Percentiles rank a stretch among this genome's conserved stretches.
phyloP scores from a whole-genome alignment of 202 grass and related monocot species.

The Musa balbisiana region DNA sequence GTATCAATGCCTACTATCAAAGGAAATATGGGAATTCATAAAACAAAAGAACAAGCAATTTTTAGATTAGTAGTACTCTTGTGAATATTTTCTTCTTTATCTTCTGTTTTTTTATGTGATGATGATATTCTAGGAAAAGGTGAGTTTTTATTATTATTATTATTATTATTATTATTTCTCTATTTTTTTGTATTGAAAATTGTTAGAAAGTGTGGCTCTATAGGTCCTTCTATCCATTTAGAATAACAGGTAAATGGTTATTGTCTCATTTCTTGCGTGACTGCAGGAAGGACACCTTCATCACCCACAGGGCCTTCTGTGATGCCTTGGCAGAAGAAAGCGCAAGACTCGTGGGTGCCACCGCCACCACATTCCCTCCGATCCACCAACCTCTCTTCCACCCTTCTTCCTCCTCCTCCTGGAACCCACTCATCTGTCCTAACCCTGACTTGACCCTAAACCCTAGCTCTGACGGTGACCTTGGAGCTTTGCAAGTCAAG shows the following conservation, averaged over 20 bases:
- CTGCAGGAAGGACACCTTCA: constrained; percentile 87
- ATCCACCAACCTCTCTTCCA: constrained; percentile 38
- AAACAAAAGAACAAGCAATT: too few species aligned
- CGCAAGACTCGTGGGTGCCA: constrained; percentile 48
- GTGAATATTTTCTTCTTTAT: too few species aligned
- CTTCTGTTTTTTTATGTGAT: too few species aligned
- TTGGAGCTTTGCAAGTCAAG: constrained; percentile 5
- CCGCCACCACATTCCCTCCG: constrained; percentile 16
- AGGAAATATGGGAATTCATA: too few species aligned
- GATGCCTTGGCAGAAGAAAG: constrained; percentile 98
- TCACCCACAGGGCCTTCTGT: constrained; percentile 95
- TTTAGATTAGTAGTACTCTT: too few species aligned
- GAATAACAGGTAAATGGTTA: background rate
- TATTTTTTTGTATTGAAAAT: background rate
- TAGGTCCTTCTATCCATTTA: background rate
- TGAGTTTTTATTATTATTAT: too few species aligned
- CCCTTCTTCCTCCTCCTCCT: constrained; percentile 29
- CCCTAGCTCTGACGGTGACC: constrained; percentile 32
- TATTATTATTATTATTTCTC: background rate
- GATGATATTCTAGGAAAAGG: too few species aligned
- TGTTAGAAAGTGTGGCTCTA: background rate
- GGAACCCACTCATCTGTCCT: constrained; percentile 13
- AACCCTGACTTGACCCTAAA: constrained; percentile 11
- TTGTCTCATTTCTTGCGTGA: background rate
- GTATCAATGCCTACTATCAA: too few species aligned